phyloP scores from a whole-genome alignment of 2,329 filamentous ascomycete species.

The Ascochyta fabae region DNA sequence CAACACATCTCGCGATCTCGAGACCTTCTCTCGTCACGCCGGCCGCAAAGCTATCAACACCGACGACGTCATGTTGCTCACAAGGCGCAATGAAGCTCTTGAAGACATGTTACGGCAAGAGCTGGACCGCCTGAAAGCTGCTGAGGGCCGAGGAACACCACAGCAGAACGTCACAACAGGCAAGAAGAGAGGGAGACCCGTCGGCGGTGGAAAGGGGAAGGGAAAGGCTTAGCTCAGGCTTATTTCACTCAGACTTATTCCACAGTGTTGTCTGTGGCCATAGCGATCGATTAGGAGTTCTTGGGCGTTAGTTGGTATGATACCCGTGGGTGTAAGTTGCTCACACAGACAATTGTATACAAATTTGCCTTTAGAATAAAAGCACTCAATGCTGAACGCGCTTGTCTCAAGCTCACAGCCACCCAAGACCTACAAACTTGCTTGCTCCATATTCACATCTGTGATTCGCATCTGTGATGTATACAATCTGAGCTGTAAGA shows the following conservation, averaged over 20 bases:
- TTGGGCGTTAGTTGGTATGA: slow-evolving; percentile 3
- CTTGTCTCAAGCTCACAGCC: too few species aligned
- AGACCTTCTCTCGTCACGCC: slow-evolving; percentile 71
- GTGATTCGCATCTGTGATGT: too few species aligned
- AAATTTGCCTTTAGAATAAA: background rate
- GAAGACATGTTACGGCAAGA: slow-evolving; percentile 75
- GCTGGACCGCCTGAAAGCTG: slow-evolving; percentile 59
- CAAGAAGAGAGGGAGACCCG: slow-evolving; percentile 30
- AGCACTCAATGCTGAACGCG: background rate
- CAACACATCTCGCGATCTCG: slow-evolving; percentile 62
- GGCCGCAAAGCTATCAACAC: slow-evolving; percentile 79
- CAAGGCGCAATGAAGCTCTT: slow-evolving; percentile 84
- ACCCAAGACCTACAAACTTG: too few species aligned
- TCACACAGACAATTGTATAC: background rate
- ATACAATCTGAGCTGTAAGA: too few species aligned
- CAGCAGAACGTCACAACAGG: slow-evolving; percentile 12
- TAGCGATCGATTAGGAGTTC: too few species aligned
- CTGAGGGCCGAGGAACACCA: slow-evolving; percentile 32
- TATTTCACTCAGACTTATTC: background rate
- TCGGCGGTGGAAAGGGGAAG: slow-evolving; percentile 34
- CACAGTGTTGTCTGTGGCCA: too few species aligned
- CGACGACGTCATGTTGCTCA: slow-evolving; percentile 86
- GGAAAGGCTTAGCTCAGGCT: slow-evolving; percentile 7
- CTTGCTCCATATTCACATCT: too few species aligned
- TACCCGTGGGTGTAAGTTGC: slow-evolving; percentile 4